Evolutionary conservation across 148 eudicot genomes (phyloP), one percentile per base, ranked within the genome.

Genomic region (Silene uniflora): DNA sequence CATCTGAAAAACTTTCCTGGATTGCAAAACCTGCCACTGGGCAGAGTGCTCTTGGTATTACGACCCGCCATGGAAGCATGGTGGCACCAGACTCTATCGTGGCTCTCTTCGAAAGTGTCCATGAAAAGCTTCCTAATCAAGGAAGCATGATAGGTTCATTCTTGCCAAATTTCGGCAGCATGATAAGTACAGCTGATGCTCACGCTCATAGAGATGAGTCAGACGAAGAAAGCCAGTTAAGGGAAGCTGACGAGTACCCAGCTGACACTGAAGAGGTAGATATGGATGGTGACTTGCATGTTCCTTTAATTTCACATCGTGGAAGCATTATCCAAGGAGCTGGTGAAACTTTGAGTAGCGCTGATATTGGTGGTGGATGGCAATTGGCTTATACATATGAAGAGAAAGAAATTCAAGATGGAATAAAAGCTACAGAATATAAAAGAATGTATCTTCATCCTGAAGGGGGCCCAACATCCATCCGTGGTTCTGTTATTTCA

Each of bases 291-390:
- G 80, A 87, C 71, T 80, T 94, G 66, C 83, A 81, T 0, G 87
- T 85, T 75, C 98, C 97, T 4, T 76, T 94, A 78, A 81, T 93
- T 8, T 87, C 91, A 7, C 89, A 86, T 4, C 87, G 85, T 83
- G 88, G 95, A 64, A 88, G 89, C 71, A 75, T 87, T 18, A 12
- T 83, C 66, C 88, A 80, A 69, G 92, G 84, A 73, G 78, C 70
- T 18, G 92, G 90, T 60, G 92, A 89, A 62, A 78, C 86, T 11
- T 73, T 82, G 13, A 77, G 78, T 24, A 65, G 81, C 60, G 76
- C 81, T 25, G 93, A 80, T 12, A 91, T 91, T 73, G 97, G 97
- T 12, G 91, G 97, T n/a, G 93, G 93, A 19, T 91, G 97, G 97
- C 89, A 84, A 35, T 62, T 91, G 77, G 85, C 90, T 1, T 91